Evolutionary conservation across 495 filamentous ascomycete genomes (phyloP), one percentile per base, ranked within the genome.

Genomic region (Tuber indicum): DNA sequence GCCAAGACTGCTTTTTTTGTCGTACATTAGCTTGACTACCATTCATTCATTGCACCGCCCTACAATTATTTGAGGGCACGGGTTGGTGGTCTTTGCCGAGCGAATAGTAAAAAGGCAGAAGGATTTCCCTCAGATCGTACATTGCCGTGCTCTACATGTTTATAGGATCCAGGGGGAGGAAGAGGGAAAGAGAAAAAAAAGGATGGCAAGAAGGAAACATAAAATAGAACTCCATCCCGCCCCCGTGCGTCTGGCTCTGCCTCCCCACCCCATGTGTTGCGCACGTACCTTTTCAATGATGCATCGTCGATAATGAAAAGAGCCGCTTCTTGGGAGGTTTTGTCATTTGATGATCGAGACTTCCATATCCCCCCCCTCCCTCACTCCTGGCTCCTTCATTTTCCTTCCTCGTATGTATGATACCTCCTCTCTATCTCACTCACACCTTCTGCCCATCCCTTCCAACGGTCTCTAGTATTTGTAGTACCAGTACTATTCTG

Each of bases 291-390:
- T 77, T 80, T 79, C 78, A 79, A 80, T 79, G 73, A 71, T 71
- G 76, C 78, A 78, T 79, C 78, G 73, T 58, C 49, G 49, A 58
- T 58, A 58, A n/a, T 74, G 45, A 74, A 74, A 80, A 80, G 78
- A 80, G 78, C 77, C 78, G 75, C 78, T 66, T 76, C 77, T 80
- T 79, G 78, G 72, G 76, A 72, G 71, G 77, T 80, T 80, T 80
- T 79, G 73, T 79, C 78, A 80, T 80, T 80, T 80, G 78, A 75
- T 49, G 74, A 79, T 74, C 71, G 71, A 80, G 73, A 77, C 76
- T 75, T 79, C 70, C 77, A 75, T 73, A 39, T 26, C 75, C 75
- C 77, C 72, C 75, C 69, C 72, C 8, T 7, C 5, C 42, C 42
- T 43, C 72, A 46, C 12, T n/a, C 49, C 49, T 58, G 12, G 21